These are phyloP conservation scores for Straminergon stramineum DNA, from an alignment of 225 moss, liverwort and hornwort genomes.

Conservation along the genomic window DNA sequence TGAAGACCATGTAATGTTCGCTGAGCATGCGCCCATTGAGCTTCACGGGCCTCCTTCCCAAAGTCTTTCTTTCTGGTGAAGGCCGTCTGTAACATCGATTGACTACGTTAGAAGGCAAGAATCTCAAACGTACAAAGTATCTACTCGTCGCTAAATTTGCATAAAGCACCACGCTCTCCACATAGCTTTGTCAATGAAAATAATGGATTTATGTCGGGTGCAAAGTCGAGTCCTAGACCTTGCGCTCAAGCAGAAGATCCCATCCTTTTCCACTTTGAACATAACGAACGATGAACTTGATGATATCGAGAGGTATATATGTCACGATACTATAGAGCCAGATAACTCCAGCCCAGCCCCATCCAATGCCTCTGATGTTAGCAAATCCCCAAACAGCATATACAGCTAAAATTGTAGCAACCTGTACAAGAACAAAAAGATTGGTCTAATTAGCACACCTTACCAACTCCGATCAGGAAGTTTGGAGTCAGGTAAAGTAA, in stretches of 20 bases:
- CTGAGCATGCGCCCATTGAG: conserved; percentile 83
- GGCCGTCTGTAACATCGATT: conserved; percentile 48
- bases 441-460: not conserved
- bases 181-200: not conserved
- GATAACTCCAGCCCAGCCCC: conserved; percentile 68
- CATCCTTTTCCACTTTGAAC: conserved; percentile 58
- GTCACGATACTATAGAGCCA: conserved; percentile 58
- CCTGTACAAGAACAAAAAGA: conserved; percentile 1
- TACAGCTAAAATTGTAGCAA: conserved; percentile 56
- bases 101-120: not conserved
- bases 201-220: not conserved
- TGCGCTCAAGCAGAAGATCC: conserved; percentile 49
- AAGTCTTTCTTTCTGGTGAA: conserved; percentile 79
- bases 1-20: conserved; percentile 85
- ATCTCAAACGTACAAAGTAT: not conserved
- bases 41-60: conserved; percentile 81
- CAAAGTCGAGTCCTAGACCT: conserved; percentile 1
- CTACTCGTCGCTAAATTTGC: not conserved
- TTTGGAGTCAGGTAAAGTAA: not conserved
- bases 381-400: conserved; percentile 59
- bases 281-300: conserved; percentile 53
- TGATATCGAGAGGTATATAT: conserved; percentile 45
- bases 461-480: not conserved
- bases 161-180: not conserved
- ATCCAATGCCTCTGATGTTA: conserved; percentile 46